Evolutionary conservation across 495 filamentous ascomycete species (phyloP).

Genomic region (Penicillium maclennaniae): DNA sequence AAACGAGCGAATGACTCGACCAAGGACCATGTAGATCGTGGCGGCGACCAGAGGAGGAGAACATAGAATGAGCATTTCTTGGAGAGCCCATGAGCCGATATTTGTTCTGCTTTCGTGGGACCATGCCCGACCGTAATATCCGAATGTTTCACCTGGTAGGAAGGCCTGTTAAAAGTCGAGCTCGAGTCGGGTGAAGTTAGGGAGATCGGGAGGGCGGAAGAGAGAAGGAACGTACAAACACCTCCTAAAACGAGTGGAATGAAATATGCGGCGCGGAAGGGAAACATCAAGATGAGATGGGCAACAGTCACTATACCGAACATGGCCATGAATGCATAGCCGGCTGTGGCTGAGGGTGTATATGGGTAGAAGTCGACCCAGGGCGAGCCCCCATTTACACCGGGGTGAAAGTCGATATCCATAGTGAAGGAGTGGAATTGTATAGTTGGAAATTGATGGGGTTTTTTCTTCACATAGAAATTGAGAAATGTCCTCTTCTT

Average conservation of each 20-base stretch:
- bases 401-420: slow-evolving; percentile 34
- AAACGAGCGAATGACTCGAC: slow-evolving; percentile 46
- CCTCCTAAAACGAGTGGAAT: slow-evolving; percentile 55
- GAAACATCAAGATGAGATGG: slow-evolving; percentile 42
- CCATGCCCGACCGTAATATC: slow-evolving; percentile 46
- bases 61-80: slow-evolving; percentile 45
- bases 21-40: slow-evolving; percentile 58
- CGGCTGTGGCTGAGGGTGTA: slow-evolving; percentile 43
- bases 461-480: neutral
- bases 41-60: slow-evolving; percentile 49
- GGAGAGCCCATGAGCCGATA: slow-evolving; percentile 35
- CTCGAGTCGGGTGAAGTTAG: neutral
- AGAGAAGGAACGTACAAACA: slow-evolving; percentile 42
- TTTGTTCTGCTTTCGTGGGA: slow-evolving; percentile 26
- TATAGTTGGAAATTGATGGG: neutral
- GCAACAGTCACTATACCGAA: slow-evolving; percentile 40
- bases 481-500: neutral
- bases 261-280: slow-evolving; percentile 49
- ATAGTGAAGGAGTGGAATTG: slow-evolving; percentile 12
- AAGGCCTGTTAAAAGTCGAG: neutral
- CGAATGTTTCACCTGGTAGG: slow-evolving; percentile 42
- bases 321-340: slow-evolving; percentile 44
- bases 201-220: no score
- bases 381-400: slow-evolving; percentile 30
- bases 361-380: slow-evolving; percentile 47